Evolutionary conservation across 148 eudicot genomes (phyloP).

Genomic region (Linanthus parryae): DNA sequence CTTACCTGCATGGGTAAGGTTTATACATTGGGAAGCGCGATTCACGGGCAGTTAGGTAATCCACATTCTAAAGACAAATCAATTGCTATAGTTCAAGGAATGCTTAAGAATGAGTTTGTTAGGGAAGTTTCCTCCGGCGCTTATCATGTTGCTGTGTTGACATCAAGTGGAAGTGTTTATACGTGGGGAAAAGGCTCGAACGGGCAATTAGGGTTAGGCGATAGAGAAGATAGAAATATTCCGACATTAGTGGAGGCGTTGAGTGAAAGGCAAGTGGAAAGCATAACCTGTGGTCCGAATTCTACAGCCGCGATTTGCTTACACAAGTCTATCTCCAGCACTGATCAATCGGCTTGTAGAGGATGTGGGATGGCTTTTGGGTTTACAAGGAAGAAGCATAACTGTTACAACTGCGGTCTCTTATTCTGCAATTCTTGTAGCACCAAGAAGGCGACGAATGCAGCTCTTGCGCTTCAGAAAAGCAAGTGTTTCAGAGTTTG

Average conservation of each 20-base stretch:
- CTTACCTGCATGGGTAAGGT: conserved; percentile 23
- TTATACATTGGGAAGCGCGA: conserved; percentile 31
- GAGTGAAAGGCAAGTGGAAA: conserved; percentile 27
- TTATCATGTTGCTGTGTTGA: conserved; percentile 26
- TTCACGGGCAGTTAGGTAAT: conserved; percentile 35
- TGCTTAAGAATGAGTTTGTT: conserved; percentile 27
- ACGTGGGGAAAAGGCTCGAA: conserved; percentile 40
- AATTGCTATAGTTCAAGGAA: conserved; percentile 27
- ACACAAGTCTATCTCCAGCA: conserved; percentile 25
- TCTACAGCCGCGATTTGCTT: conserved; percentile 34
- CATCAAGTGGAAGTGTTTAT: conserved; percentile 28
- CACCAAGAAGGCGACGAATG: conserved; percentile 24
- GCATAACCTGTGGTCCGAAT: conserved; percentile 32
- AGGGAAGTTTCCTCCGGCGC: conserved; percentile 25
- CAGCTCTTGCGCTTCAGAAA: conserved; percentile 27
- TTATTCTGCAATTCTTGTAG: conserved; percentile 28
- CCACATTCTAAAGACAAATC: conserved; percentile 27
- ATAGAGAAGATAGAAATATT: conserved; percentile 20
- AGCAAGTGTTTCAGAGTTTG: conserved; percentile 30
- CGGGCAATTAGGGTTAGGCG: conserved; percentile 38
- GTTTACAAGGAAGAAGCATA: conserved; percentile 34
- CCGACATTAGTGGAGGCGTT: conserved; percentile 32
- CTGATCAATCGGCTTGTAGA: conserved; percentile 29
- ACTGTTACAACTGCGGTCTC: conserved; percentile 39
- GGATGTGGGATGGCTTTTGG: conserved; percentile 29